These are phyloP conservation scores for Jacaranda copaia DNA, from an alignment of 257 asterid genomes.

Conservation along the genomic window DNA sequence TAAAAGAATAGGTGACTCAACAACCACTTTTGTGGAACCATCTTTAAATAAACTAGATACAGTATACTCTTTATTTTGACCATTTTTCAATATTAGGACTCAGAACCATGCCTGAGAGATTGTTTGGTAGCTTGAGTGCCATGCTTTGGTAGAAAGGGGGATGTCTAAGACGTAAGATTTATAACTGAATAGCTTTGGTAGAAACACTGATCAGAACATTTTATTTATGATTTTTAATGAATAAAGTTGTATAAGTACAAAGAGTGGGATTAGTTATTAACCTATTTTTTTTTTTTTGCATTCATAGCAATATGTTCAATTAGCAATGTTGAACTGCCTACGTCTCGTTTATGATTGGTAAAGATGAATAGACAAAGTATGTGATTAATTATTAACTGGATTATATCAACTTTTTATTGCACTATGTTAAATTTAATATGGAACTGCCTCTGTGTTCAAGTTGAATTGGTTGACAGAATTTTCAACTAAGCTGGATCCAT, in stretches of 20 bases:
- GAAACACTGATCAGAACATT: constrained; percentile 9
- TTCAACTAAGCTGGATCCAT: constrained; percentile 11
- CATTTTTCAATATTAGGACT: constrained; percentile 31
- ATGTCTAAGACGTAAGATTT: constrained; percentile 34
- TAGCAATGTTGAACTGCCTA: background rate
- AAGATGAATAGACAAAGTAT: constrained; percentile 13
- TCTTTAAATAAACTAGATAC: constrained; percentile 37
- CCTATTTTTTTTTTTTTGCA: constrained; percentile 18
- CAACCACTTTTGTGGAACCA: constrained; percentile 46
- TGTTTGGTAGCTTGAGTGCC: constrained; percentile 30
- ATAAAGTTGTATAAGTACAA: constrained; percentile 25
- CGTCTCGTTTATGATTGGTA: constrained; percentile 17
- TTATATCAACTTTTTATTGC: constrained; percentile 24
- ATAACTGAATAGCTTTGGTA: constrained; percentile 16
- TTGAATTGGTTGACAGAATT: constrained; percentile 13
- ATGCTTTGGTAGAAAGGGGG: constrained; percentile 33
- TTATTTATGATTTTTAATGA: constrained; percentile 14
- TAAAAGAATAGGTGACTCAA: constrained; percentile 52
- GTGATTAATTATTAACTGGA: constrained; percentile 19
- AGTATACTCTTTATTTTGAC: constrained; percentile 28
- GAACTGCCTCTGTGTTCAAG: background rate
- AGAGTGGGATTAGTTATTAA: constrained; percentile 24
- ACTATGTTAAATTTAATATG: background rate
- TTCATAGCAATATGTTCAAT: background rate
- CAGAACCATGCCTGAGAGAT: constrained; percentile 31